Evolutionary conservation across 805 yeast genomes (phyloP), one percentile per base, ranked within the genome.

Genomic region (Candida peoriensis): DNA sequence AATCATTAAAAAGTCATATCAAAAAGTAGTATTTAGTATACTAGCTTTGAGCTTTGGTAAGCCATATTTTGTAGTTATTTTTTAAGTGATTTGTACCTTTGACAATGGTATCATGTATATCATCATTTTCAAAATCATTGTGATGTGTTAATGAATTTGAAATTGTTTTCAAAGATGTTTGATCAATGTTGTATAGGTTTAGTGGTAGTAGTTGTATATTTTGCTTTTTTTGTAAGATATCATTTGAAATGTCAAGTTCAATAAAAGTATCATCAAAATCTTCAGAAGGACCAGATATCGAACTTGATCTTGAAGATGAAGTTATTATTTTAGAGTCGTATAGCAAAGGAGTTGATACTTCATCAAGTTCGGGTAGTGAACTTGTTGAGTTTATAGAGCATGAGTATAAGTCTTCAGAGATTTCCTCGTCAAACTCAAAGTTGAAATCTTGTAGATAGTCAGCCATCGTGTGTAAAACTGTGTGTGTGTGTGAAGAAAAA

Each of bases 41-140:
- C 14, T n/a, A 24, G 5, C n/a, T 9, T 5, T 14, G n/a, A 16
- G 32, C 24, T 19, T 24, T 29, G 22, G 23, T 34, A 20, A 51
- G 28, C 57, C 57, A 52, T 17, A 47, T 31, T 46, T 52, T 45
- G 43, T 52, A 52, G 41, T 52, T 52, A 42, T 45, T 47, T 44
- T 48, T 45, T 33, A 52, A 28, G 21, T 50, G 36, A 13, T 20
- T 38, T 7, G 54, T 30, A 6, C 54, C 55, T 39, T 50, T 44
- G n/a, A 23, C 26, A 27, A 48, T 48, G 15, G 50, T 44, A 29
- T 26, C 44, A 14, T 33, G 16, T 29, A 15, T 8, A 32, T 24
- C 19, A 23, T 22, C 19, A 30, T 30, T 8, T 38, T 26, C 10
- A 33, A 39, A 9, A 30, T 12, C 8, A 38, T 38, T 24, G 40